Evolutionary conservation across 1,284 basidiomycete species (phyloP).

Genomic region (Ceratobasidium sp.): DNA sequence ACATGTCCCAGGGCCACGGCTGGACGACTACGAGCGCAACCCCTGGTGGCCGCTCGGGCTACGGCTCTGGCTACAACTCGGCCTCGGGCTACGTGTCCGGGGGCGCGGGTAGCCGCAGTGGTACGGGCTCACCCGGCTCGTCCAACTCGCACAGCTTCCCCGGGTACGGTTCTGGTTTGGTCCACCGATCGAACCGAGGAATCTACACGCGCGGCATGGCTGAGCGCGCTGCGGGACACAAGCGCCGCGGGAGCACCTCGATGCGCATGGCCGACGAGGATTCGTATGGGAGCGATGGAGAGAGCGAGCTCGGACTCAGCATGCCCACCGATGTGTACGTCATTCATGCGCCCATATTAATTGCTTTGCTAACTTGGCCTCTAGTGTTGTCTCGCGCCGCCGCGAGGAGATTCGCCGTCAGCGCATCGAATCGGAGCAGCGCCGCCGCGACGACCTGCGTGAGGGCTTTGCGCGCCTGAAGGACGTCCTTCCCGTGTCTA

Average conservation of each 20-base stretch:
- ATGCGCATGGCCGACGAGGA: constrained; percentile 44
- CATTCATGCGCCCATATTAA: not conserved
- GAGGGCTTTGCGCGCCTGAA: constrained; percentile 86
- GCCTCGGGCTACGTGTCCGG: constrained; percentile 35
- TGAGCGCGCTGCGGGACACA: constrained; percentile 23
- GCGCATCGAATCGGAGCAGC: constrained; percentile 85
- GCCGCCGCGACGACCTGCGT: constrained; percentile 82
- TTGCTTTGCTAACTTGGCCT: constrained; percentile 12
- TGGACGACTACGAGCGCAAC: constrained; percentile 35
- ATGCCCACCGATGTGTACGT: constrained; percentile 43
- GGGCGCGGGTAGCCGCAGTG: constrained; percentile 31
- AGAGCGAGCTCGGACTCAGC: constrained; percentile 40
- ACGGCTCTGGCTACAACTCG: constrained; percentile 38
- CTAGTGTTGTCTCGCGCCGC: constrained; percentile 53
- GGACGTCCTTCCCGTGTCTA: constrained; percentile 80
- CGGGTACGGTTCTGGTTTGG: constrained; percentile 40
- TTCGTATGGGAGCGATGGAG: constrained; percentile 42
- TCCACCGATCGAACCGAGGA: constrained; percentile 44
- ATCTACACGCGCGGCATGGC: constrained; percentile 40
- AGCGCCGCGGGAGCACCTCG: constrained; percentile 23
- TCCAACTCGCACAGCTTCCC: constrained; percentile 26
- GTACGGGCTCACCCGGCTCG: constrained; percentile 22
- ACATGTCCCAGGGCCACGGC: constrained; percentile 36
- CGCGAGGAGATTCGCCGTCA: constrained; percentile 84
- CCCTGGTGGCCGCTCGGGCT: constrained; percentile 21